Base-by-base conservation (phyloP, 768 basidiomycete species). In the Lanmaoa pseudosensibilis region DNA sequence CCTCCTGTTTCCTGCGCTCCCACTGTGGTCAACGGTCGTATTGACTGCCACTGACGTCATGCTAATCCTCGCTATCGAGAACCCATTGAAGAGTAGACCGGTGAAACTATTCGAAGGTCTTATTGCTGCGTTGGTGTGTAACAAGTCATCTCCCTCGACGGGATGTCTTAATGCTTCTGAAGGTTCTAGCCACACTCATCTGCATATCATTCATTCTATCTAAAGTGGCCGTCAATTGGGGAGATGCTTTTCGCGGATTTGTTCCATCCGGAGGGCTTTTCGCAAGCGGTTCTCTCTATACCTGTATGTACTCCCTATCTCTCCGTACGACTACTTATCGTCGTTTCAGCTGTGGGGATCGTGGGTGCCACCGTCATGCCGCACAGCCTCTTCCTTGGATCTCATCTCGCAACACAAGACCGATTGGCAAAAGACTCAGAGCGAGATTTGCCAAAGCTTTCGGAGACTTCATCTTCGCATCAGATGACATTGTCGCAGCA, bases 321-420 rank as follows among this genome's bases (percentile, higher is more conserved):
- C 46, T 52, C 39, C 23, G 16, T 16, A 58, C 41, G 38, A 52
- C 49, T 21, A 2, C 57, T 73, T 19, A 73, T 32, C 23, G 25
- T 52, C 25, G 13, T 49, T 56, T 40, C 57, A 86, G 84, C 86
- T 32, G 83, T 89, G 52, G 88, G 88, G 37, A 85, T 92, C 48
- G 66, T 90, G 2, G 87, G 89, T 32, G 92, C 92, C 1, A 97
- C 92, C 3, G 87, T 94, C 56, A 95, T 95, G 94, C 94, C 94
- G 0, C 94, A 95, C 70, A 88, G 87, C 56, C 77, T 97, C n/a
- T 94, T 90, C 76, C 78, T 97, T 16, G 94, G 94, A 6, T 92
- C 91, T 3, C 83, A 85, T 32, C 82, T 97, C 5, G 87, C 92
- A 3, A 93, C 91, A 0, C 90, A 94, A 67, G 87, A 94, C 55